Base-by-base conservation (phyloP, 1,284 basidiomycete species). In the Ustilago lituana region DNA sequence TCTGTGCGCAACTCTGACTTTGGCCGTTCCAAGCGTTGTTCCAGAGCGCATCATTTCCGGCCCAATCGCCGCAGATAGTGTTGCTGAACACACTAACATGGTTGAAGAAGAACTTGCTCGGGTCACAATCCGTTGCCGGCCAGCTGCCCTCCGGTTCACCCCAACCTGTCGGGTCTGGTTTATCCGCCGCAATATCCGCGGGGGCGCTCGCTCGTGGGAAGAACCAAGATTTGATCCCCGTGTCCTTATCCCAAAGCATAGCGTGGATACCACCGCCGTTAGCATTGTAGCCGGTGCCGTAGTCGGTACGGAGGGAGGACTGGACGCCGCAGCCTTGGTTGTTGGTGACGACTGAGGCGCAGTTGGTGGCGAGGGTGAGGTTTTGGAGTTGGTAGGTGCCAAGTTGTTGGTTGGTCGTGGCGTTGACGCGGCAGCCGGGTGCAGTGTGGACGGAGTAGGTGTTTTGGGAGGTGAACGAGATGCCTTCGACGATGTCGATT, bases 301-400 rank as follows among this genome's bases (percentile, higher is more conserved):
- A 88, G 17, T 79, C 88, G 48, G 82, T 83, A 0, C 78, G 50
- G 37, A 85, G 38, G 65, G 77, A 33, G 65, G 86, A 69, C 22
- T 83, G 74, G 11, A 90, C 89, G 11, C 88, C 87, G 66, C 90
- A 91, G 0, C 89, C 89, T 0, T 86, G 80, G 72, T 91, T 90
- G 72, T 66, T 83, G 73, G 87, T 87, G 24, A 83, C 73, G 15
- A 85, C 84, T 4, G 84, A 83, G 59, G 88, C 84, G 74, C 90
- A 92, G 70, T 89, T 83, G 26, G 82, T 84, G 4, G 77, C 76
- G 82, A 84, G 50, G 10, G 59, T 60, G 17, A 61, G 23, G 57
- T 70, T 71, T 15, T 39, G 31, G 20, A 67, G 50, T 17, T 54
- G 53, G 29, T 60, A 70, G 4, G 38, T 47, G 11, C 71, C 67